Conservation (phyloP, 2,329 filamentous ascomycete genomes). For the Didymella lethalis region DNA sequence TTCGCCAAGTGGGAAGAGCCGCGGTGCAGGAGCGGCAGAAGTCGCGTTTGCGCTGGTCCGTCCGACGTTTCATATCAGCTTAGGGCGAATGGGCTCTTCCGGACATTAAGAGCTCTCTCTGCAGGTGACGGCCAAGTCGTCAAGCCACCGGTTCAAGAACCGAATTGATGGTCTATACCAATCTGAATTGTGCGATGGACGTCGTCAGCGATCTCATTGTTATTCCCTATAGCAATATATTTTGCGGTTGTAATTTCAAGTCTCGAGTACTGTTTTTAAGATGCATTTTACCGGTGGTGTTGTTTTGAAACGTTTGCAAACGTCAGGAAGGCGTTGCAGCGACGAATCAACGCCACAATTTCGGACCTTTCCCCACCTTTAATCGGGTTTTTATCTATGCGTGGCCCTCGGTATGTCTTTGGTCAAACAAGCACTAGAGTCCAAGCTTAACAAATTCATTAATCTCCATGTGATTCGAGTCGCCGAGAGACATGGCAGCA, state of each 20-base stretch:
- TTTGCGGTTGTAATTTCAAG: neutral
- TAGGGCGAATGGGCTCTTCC: neutral
- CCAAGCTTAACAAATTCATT: neutral
- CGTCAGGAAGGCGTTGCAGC: neutral
- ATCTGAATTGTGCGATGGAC: neutral
- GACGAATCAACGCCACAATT: neutral
- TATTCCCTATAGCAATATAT: neutral
- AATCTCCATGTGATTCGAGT: constrained; percentile 1
- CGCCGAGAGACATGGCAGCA: neutral
- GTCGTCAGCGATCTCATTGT: neutral
- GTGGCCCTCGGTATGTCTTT: neutral
- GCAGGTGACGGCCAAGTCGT: neutral
- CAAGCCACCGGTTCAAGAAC: constrained; percentile 1
- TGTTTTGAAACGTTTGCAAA: constrained; percentile 7
- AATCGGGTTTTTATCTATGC: neutral
- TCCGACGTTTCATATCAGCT: constrained; percentile 1
- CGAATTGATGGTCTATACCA: neutral
- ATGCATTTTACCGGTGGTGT: constrained; percentile 11
- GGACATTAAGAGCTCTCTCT: neutral
- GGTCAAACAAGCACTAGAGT: constrained; percentile 1
- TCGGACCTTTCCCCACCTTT: constrained; percentile 10
- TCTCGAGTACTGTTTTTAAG: neutral
- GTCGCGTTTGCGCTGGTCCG: neutral
- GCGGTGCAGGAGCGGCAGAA: constrained; percentile 12
- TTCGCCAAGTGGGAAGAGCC: constrained; percentile 8